Evolutionary conservation across 495 filamentous ascomycete genomes (phyloP).

Genomic region (Penicillium egyptiacum): DNA sequence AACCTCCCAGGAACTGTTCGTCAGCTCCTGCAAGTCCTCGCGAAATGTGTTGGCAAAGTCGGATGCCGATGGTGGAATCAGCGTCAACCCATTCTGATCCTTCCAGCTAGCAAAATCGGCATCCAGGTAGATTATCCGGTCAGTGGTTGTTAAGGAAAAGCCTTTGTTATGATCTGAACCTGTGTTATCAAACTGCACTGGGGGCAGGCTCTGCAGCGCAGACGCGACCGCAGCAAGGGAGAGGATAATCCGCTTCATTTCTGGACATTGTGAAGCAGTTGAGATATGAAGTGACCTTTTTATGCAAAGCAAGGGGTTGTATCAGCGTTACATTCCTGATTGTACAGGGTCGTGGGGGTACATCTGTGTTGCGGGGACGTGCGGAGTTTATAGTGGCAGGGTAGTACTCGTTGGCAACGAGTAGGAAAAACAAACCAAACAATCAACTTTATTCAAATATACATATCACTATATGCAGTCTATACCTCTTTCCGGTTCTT

Average conservation of each 20-base stretch:
- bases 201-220: slow-evolving; percentile 25
- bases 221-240: slow-evolving; percentile 13
- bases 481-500: neutral
- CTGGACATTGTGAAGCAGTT: neutral
- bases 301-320: slow-evolving; percentile 6
- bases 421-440: no score
- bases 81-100: slow-evolving; percentile 45
- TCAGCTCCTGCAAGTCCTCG: slow-evolving; percentile 43
- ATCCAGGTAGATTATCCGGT: slow-evolving; percentile 27
- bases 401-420: no score
- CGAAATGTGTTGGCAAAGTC: slow-evolving; percentile 51
- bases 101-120: slow-evolving; percentile 19
- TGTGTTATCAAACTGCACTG: slow-evolving; percentile 4
- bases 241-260: slow-evolving; percentile 19
- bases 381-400: no score
- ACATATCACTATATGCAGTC: neutral
- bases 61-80: slow-evolving; percentile 51
- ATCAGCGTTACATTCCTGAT: slow-evolving; percentile 17
- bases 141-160: slow-evolving; percentile 17
- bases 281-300: neutral
- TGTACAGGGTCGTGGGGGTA: slow-evolving; percentile 2
- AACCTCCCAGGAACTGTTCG: slow-evolving; percentile 32
- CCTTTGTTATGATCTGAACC: neutral
- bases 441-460: neutral
- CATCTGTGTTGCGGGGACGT: no score